Evolutionary conservation across 2,329 filamentous ascomycete species (phyloP), one percentile per base, ranked within the genome.

Genomic region (Fusarium sp.): DNA sequence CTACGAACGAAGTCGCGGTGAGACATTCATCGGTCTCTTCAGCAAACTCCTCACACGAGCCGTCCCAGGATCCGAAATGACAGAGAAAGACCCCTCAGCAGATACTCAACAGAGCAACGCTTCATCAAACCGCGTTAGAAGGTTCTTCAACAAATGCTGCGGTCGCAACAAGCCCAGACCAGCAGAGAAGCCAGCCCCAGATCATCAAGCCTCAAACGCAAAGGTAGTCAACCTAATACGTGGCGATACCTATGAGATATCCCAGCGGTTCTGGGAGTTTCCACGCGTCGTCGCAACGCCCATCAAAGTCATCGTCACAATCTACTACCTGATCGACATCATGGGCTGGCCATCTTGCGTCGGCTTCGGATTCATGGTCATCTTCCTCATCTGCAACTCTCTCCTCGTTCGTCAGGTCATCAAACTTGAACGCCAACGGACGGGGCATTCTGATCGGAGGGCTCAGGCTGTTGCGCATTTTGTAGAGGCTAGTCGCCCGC

Each of bases 221-320:
- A 97, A 97, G 78, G 96, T 97, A 57, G 87, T 97, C 68, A 97
- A 97, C 76, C 82, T 97, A 5, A 93, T 97, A 85, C 91, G 94
- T 54, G 90, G 88, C 65, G 93, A 96, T 79, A 93, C 92, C 0
- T 96, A 95, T 77, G 92, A 95, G 78, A 89, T 95, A 42, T 89
- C 93, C 6, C 93, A 95, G 77, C 84, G 93, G 46, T 96, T 97
- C 76, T 97, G 94, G 94, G 94, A 97, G 67, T 93, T 96, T 58
- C 88, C 92, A 4, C 85, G 86, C n/a, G 83, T 97, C 4, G 83
- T 97, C 44, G 91, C 91, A 7, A 93, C 92, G 69, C 94, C 94
- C 0, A 81, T 96, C 21, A 92, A 92, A 66, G 87, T 95, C n/a
- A 77, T 94, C 4, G 84, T 97, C 8, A 93, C 94, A 0, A 78